Evolutionary conservation across 2,329 filamentous ascomycete genomes (phyloP), one percentile per base, ranked within the genome.

Genomic region (Alternaria hordeiaustralica): DNA sequence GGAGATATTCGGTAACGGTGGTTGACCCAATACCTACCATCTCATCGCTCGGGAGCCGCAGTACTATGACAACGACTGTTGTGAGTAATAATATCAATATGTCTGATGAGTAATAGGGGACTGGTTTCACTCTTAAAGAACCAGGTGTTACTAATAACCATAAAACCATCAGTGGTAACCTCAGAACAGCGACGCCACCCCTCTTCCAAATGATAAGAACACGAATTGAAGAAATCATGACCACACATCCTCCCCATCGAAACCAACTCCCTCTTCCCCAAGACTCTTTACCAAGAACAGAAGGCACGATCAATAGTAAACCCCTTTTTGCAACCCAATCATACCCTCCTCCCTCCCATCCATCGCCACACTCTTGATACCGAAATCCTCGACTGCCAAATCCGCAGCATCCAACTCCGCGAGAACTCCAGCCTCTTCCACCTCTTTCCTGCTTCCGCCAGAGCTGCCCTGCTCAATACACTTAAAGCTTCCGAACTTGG

Each of bases 261-360:
- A 36, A n/a, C n/a, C 28, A 36, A 18, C 28, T 21, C 9, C 12
- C 20, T n/a, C 49, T 30, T 23, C 20, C 30, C 15, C 20, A 30
- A 10, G 8, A n/a, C 18, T 51, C 18, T 33, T 51, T 13, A 12
- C 13, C 23, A 9, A 21, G 5, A 30, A 49, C 6, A 46, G n/a
- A 30, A 28, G 18, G 18, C 13, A 12, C 21, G 47, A 33, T 70
- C 65, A 76, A 51, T 77, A 75, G 47, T 76, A 77, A 47, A 69
- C 55, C 12, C 64, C 63, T 58, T 78, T 77, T 63, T 75, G 71
- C 64, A 77, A 58, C 21, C 75, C 76, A 57, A 79, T 78, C 68
- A 79, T 54, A 0, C 76, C 76, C 18, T 76, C 58, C 61, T 75
- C 72, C 69, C 77, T 78, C 15, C 62, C 61, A 25, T 65, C 56